A percentile compares a stretch with the other conserved stretches of the same genome.
Conservation (phyloP, 2,329 filamentous ascomycete species). For the Pseudogymnoascus sp. region DNA sequence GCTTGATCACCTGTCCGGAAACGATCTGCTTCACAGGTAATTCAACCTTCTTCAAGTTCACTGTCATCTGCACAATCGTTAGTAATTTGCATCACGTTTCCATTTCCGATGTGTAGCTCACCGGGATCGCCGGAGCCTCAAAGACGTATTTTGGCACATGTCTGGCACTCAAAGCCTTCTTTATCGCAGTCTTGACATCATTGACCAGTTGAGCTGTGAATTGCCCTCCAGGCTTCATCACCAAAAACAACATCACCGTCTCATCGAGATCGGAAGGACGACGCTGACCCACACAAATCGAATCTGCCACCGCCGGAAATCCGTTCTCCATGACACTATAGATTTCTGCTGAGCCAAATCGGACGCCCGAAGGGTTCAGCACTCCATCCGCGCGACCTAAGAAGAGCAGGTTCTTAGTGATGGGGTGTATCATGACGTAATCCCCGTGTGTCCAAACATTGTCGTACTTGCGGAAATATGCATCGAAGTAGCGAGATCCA, state of each 20-base stretch:
- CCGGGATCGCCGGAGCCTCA: background rate
- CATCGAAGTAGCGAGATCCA: no score
- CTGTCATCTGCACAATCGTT: no score
- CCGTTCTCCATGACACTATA: conserved; percentile 64
- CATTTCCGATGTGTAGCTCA: no score
- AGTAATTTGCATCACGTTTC: no score
- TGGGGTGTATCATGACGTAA: conserved; percentile 64
- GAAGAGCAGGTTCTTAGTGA: conserved; percentile 58
- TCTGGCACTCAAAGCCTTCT: background rate
- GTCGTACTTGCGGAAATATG: conserved; percentile 34
- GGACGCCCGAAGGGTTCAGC: conserved; percentile 69
- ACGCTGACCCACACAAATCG: conserved; percentile 69
- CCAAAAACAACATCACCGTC: conserved; percentile 51
- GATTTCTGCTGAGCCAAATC: conserved; percentile 75
- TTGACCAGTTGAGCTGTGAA: conserved; percentile 53
- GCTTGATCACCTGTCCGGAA: no score
- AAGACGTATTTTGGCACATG: background rate
- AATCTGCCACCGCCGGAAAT: conserved; percentile 55
- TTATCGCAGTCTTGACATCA: conserved; percentile 57
- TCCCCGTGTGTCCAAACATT: conserved; percentile 79
- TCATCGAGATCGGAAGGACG: conserved; percentile 53
- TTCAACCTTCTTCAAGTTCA: no score
- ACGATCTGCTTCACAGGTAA: no score
- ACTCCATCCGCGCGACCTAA: conserved; percentile 71
- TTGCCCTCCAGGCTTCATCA: conserved; percentile 50